Evolutionary conservation across 2,329 filamentous ascomycete species (phyloP).

Genomic region (Aureobasidium vineae): DNA sequence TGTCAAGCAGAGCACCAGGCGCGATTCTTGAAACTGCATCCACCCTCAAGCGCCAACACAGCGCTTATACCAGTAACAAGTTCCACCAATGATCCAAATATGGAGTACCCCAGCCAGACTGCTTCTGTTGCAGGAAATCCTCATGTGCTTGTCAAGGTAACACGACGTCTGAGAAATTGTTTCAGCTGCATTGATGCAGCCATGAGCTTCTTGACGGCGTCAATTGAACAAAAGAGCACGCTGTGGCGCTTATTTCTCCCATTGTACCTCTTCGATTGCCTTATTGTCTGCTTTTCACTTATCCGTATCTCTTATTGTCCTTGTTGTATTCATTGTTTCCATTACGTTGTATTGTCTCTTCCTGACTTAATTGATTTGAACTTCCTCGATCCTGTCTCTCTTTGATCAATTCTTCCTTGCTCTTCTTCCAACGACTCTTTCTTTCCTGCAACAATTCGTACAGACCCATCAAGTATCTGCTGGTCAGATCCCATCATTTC

Average conservation of each 20-base stretch:
- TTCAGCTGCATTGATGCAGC: slow-evolving; percentile 11
- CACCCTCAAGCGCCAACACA: slow-evolving; percentile 19
- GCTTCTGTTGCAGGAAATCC: neutral
- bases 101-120: neutral
- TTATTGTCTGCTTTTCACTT: slow-evolving; percentile 30
- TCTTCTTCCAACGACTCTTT: slow-evolving; percentile 9
- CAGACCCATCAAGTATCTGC: slow-evolving; percentile 23
- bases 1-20: neutral
- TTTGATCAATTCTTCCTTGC: slow-evolving; percentile 10
- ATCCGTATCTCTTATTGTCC: slow-evolving; percentile 26
- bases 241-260: slow-evolving; percentile 14
- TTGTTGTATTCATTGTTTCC: slow-evolving; percentile 23
- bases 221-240: slow-evolving; percentile 1
- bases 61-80: slow-evolving; percentile 25
- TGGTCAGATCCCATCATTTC: slow-evolving; percentile 24
- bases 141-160: neutral
- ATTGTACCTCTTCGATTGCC: slow-evolving; percentile 26
- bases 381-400: slow-evolving; percentile 7
- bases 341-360: slow-evolving; percentile 29
- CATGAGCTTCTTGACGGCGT: slow-evolving; percentile 10
- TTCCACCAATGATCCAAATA: slow-evolving; percentile 20
- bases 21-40: slow-evolving; percentile 18
- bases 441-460: slow-evolving; percentile 4
- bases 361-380: slow-evolving; percentile 1
- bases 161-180: slow-evolving; percentile 17